phyloP scores from a whole-genome alignment of 1,284 basidiomycete species.

The Tetrapyrgos nigripes region DNA sequence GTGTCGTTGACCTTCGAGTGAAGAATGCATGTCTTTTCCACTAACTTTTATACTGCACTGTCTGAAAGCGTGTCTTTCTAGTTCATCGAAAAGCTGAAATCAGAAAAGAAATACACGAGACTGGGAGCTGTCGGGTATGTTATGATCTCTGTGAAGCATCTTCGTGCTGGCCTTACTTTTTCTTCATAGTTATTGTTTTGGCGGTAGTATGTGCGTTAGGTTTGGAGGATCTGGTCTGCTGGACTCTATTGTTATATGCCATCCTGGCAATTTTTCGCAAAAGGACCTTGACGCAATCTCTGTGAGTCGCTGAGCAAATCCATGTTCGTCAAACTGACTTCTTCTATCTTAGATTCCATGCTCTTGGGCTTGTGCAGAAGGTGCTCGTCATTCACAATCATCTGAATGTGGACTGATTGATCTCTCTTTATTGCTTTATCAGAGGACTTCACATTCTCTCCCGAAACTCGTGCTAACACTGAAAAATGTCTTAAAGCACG shows the following conservation, averaged over 20 bases:
- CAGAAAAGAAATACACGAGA: slow-evolving; percentile 35
- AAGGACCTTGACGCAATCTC: background rate
- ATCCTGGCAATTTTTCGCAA: slow-evolving; percentile 36
- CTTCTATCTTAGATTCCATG: slow-evolving; percentile 35
- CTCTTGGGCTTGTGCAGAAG: slow-evolving; percentile 46
- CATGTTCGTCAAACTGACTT: slow-evolving; percentile 20
- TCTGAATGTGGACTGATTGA: background rate
- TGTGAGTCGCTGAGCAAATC: background rate
- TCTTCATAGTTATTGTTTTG: slow-evolving; percentile 49
- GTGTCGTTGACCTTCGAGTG: background rate
- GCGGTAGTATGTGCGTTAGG: slow-evolving; percentile 35
- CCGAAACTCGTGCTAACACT: slow-evolving; percentile 35
- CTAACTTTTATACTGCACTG: background rate
- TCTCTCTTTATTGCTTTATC: background rate
- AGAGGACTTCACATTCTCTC: slow-evolving; percentile 46
- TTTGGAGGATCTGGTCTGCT: slow-evolving; percentile 36
- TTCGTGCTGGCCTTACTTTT: slow-evolving; percentile 4
- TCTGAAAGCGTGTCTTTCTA: slow-evolving; percentile 17
- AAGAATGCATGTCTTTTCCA: background rate
- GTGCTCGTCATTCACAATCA: slow-evolving; percentile 18
- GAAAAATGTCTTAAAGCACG: slow-evolving; percentile 38
- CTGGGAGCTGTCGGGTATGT: slow-evolving; percentile 50
- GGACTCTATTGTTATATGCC: slow-evolving; percentile 45
- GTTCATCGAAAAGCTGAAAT: slow-evolving; percentile 36
- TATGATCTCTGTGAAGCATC: background rate